Evolutionary conservation across 305 asterid species (phyloP), one percentile per base, ranked within the genome.

Genomic region (Vinca major): DNA sequence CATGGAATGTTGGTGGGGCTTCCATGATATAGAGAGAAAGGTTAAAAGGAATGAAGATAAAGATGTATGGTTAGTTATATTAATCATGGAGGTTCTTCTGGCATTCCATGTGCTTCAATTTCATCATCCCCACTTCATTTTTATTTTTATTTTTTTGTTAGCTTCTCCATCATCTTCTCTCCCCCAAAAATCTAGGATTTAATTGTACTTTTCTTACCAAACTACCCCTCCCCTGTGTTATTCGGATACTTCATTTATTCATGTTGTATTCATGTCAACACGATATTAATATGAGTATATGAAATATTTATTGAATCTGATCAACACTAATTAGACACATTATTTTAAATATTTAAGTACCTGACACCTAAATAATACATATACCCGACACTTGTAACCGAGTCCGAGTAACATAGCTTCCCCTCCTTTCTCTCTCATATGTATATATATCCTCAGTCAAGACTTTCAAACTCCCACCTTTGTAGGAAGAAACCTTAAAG

Each of bases 61-160:
- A 79, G 92, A 84, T 71, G 70, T 76, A 83, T 78, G 71, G 79
- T 83, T 78, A 72, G 79, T 83, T 41, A 26, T 26, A 79, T 40
- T 85, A 90, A 90, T 90, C 83, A 90, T 88, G 87, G 88, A 80
- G 82, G 43, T 84, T 73, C 81, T 67, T 84, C 95, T 88, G 93
- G 86, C 95, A 86, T 82, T 88, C 88, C 97, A 90, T 86, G 97
- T 90, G 95, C 94, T 47, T 81, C 89, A 75, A 68, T 83, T 72
- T 68, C 66, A 79, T 75, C 76, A 36, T 7, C 63, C 90, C 90
- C 86, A 80, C 90, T 71, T 73, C 82, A 67, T 76, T 77, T 7
- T 7, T 7, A 41, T 4, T 7, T 41, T 41, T 4, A 41, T 41
- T 41, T 41, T 81, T 82, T 75, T 86, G 79, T 75, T 73, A 71